A percentile compares a stretch with the other conserved stretches of the same genome.
Conservation (phyloP, 1,139 yeast species). For the Hanseniaspora sp. region DNA sequence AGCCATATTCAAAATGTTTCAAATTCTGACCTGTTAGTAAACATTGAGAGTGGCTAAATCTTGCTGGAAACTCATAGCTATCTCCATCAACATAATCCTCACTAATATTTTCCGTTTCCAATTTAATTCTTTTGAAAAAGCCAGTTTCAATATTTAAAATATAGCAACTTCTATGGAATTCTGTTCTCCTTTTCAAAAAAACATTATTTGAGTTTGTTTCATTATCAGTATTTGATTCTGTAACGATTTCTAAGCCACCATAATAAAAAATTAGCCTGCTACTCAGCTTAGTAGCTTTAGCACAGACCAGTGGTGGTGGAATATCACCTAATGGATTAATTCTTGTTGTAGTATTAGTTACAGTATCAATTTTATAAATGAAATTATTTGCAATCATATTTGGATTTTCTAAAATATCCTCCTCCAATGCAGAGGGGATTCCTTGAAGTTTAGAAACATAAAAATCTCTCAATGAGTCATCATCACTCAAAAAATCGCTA, state of each 20-base stretch:
- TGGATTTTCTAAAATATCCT: slow-evolving; percentile 2
- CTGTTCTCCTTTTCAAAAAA: background rate
- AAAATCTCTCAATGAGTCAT: background rate
- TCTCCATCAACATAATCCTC: too few relatives aligned
- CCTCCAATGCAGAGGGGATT: background rate
- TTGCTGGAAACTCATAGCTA: background rate
- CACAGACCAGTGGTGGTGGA: background rate
- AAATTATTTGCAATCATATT: slow-evolving; percentile 2
- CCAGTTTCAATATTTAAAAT: slow-evolving; percentile 4
- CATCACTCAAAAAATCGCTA: background rate
- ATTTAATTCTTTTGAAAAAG: background rate
- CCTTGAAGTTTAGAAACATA: background rate
- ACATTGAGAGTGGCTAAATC: slow-evolving; percentile 4
- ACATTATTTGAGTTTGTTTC: background rate
- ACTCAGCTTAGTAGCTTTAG: slow-evolving; percentile 2
- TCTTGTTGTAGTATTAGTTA: background rate
- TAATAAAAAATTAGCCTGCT: background rate
- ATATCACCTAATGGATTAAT: slow-evolving; percentile 1
- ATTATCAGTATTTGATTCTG: background rate
- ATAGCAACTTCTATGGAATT: background rate
- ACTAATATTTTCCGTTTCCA: background rate
- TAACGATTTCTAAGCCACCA: slow-evolving; percentile 1
- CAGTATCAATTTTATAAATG: background rate
- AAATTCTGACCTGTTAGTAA: background rate
- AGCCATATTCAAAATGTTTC: slow-evolving; percentile 1